phyloP scores from a whole-genome alignment of 495 filamentous ascomycete genomes.

The Choiromyces venosus region DNA sequence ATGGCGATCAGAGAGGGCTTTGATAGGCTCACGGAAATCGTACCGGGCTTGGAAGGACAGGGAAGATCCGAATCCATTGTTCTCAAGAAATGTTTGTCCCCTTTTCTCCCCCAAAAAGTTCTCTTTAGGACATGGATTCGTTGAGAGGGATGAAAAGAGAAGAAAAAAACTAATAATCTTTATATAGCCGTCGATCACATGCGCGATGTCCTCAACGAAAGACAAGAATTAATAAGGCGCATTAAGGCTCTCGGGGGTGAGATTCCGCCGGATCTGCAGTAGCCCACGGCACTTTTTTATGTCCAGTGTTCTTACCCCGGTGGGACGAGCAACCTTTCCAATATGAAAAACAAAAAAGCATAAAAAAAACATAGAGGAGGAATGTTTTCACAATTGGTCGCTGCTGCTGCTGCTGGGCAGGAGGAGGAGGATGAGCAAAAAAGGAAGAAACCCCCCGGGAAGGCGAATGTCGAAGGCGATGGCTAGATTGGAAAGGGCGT shows the following conservation, averaged over 20 bases:
- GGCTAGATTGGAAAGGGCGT: constrained; percentile 4
- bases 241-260: constrained; percentile 58
- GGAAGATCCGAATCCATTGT: constrained; percentile 81
- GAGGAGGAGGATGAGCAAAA: not conserved
- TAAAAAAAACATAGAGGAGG: constrained; percentile 11
- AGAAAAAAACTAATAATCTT: constrained; percentile 2
- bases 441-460: not conserved
- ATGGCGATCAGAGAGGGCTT: constrained; percentile 82
- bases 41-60: constrained; percentile 77
- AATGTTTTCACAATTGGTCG: constrained; percentile 2
- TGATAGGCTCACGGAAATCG: constrained; percentile 72
- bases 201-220: constrained; percentile 56
- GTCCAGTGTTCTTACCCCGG: not conserved
- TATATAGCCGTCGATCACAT: constrained; percentile 63
- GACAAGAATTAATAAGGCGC: constrained; percentile 57
- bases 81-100: constrained; percentile 52
- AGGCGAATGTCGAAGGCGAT: not conserved
- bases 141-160: constrained; percentile 9
- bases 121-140: not conserved
- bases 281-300: not conserved
- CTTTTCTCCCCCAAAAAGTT: not conserved
- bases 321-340: not conserved
- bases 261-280: constrained; percentile 42
- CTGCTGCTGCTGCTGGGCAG: not conserved
- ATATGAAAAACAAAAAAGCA: not conserved